Base-by-base conservation (phyloP, 495 filamentous ascomycete species). In the Neohortaea acidophila region DNA sequence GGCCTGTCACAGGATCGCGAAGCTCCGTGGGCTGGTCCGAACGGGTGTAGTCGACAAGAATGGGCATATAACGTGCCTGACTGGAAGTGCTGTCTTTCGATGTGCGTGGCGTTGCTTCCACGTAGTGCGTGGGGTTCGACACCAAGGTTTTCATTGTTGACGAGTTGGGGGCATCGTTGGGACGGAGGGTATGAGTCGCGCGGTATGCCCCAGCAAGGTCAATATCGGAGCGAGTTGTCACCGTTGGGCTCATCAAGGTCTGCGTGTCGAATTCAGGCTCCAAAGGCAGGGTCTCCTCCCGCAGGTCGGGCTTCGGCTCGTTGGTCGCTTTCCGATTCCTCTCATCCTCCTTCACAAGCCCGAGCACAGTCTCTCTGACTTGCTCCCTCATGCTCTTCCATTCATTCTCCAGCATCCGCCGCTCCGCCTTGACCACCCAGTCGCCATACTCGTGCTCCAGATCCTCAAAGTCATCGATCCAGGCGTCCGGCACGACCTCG, bases 381-480 rank as follows among this genome's bases (percentile, higher is more conserved):
- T 5, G 25, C 13, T 38, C 38, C 27, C 19, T 26, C 7, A 33
- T 20, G 2, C 19, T 11, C 3, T 34, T 40, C 48, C 43, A 48
- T 32, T 65, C 56, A 36, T 55, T 32, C 14, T 60, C 56, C 23
- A 61, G 35, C 9, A 63, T 41, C 22, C 44, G 45, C 27, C 44
- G 45, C 24, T 54, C 54, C 12, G 59, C 58, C 21, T 55, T 52
- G 18, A 57, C 51, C 11, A 72, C 73, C 91, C 89, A 96, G 11
- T 70, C 62, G 6, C 72, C 69, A 58, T 85, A 93, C n/a, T 79
- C 70, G 9, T 70, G 64, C 51, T 97, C 91, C 11, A 94, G 59
- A 0, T 57, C 54, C 53, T 96, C 91, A 49, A 96, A 70, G 5
- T 75, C 66, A 40, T 86, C 82, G 32, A 94, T 72, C 91, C 91